Conservation (phyloP, 2,329 filamentous ascomycete species). For the Pseudocercospora cruenta region DNA sequence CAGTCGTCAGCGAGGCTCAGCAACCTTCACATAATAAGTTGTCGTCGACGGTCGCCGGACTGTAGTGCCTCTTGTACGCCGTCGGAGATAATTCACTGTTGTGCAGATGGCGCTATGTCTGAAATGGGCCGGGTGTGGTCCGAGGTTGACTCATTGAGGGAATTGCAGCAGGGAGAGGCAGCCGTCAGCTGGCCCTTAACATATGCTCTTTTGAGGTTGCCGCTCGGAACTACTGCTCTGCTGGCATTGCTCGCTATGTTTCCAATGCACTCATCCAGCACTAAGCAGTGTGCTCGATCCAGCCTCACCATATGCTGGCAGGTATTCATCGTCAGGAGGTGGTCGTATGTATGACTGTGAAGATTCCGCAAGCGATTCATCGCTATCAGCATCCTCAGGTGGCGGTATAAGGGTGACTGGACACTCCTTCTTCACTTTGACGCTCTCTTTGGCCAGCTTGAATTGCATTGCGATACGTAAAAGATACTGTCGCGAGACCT, state of each 20-base stretch:
- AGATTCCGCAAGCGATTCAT: not conserved
- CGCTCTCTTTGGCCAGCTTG: constrained; percentile 20
- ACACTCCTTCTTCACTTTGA: constrained; percentile 20
- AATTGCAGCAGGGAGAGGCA: not conserved
- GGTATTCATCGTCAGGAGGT: constrained; percentile 3
- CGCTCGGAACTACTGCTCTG: not conserved
- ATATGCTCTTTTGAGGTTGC: not conserved
- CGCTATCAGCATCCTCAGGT: constrained; percentile 4
- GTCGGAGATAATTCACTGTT: not conserved
- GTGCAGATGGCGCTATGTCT: not conserved
- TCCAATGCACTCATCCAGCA: not conserved
- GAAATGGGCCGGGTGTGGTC: not conserved
- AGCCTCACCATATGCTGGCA: not conserved
- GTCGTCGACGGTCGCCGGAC: no score
- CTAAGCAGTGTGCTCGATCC: constrained; percentile 3
- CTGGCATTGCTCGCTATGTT: not conserved
- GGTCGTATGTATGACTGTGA: not conserved
- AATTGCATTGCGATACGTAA: constrained; percentile 24
- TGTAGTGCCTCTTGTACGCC: not conserved
- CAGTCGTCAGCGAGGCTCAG: no score
- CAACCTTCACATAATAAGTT: no score
- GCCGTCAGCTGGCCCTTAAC: not conserved
- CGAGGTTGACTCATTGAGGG: not conserved
- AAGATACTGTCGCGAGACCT: constrained; percentile 21
- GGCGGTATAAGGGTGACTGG: constrained; percentile 21